Evolutionary conservation across 2,329 filamentous ascomycete genomes (phyloP), one percentile per base, ranked within the genome.

Genomic region (Colletotrichum neosansevieriae): DNA sequence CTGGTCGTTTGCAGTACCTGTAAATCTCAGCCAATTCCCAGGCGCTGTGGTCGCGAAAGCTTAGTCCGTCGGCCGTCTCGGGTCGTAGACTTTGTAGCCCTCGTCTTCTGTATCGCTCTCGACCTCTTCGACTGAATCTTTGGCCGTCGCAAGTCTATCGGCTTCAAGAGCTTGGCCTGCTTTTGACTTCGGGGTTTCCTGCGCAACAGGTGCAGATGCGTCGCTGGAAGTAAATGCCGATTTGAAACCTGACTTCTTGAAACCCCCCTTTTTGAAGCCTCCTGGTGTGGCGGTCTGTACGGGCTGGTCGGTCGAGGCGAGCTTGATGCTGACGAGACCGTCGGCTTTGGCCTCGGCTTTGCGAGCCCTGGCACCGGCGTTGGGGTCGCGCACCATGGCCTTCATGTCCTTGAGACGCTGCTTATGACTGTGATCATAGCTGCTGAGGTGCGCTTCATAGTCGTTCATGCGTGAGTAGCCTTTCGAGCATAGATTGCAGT

Each of bases 381-480:
- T 86, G 1, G 92, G 89, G 72, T 94, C 91, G 72, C 91, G 89
- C 36, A 92, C 90, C 84, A 94, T 91, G 75, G 92, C 90, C 80
- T 94, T 94, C 92, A 95, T 94, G 75, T 96, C 92, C 79, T 93
- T 93, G 67, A 94, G 87, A 57, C 93, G 91, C 82, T 97, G 94
- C 78, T 94, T 94, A 80, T 99, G 96, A 74, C 93, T 92, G 81
- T 99, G 96, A 77, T 98, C 96, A 80, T 98, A 98, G 75, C 92
- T 96, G 71, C 90, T 90, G 64, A 98, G 92, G 79, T 99, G 96
- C 7, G 94, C 92, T 80, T 98, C 95, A 79, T 97, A 98, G 78
- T 98, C 95, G 77, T 97, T 95, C 86, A 97, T 95, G 63, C 96
- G 94, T 2, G 91, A 90, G 81, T 98, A 99, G 74, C 94, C 95